These are phyloP conservation scores for Fusarium sp. DNA, from an alignment of 2,329 filamentous ascomycete species.

Conservation along the genomic window DNA sequence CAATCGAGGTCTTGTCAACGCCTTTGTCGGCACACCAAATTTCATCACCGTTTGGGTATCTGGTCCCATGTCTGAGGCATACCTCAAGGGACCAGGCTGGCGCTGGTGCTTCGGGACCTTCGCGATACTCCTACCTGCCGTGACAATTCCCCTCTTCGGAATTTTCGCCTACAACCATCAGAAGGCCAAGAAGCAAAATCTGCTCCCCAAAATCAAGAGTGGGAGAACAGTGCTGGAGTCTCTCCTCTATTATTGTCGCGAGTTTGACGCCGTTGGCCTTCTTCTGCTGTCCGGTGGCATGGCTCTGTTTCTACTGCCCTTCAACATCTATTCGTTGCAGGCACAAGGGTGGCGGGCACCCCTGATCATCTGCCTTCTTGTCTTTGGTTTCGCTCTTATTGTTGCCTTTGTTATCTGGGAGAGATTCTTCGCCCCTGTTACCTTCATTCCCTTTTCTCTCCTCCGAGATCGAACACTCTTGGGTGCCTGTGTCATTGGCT, in stretches of 20 bases:
- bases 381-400: constrained; percentile 69
- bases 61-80: constrained; percentile 41
- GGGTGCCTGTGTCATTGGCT: constrained; percentile 51
- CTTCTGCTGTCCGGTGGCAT: constrained; percentile 66
- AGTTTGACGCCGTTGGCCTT: constrained; percentile 71
- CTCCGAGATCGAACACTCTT: constrained; percentile 52
- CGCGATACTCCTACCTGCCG: constrained; percentile 67
- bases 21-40: constrained; percentile 72
- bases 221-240: background rate
- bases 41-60: constrained; percentile 60
- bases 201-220: constrained; percentile 1
- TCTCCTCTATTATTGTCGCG: constrained; percentile 34
- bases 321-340: constrained; percentile 62
- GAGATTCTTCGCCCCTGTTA: constrained; percentile 42
- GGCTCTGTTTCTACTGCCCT: constrained; percentile 71
- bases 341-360: background rate
- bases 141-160: constrained; percentile 38
- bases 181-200: constrained; percentile 37
- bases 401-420: constrained; percentile 60
- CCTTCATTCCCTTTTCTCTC: constrained; percentile 21
- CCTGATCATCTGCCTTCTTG: constrained; percentile 55
- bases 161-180: constrained; percentile 37
- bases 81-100: constrained; percentile 44
- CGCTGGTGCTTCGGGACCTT: constrained; percentile 64
- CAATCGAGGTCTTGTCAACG: constrained; percentile 63